Percentiles rank a stretch among this genome's conserved stretches.
Conservation (phyloP, 305 asterid species). For the Solanum hybrid region DNA sequence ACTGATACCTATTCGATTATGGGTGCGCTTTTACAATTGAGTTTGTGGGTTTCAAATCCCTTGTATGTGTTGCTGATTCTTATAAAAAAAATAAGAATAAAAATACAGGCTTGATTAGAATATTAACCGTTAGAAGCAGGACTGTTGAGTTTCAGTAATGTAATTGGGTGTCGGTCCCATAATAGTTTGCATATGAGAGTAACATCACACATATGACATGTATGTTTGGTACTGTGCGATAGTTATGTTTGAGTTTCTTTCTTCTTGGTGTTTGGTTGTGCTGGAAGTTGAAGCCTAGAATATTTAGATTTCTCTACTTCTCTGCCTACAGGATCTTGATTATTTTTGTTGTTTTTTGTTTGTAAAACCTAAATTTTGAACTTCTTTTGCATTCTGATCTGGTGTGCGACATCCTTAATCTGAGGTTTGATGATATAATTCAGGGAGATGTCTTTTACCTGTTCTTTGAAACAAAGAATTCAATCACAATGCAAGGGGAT, state of each 20-base stretch:
- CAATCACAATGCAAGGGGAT: constrained; percentile 90
- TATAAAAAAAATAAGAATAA: not conserved
- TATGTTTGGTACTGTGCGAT: not conserved
- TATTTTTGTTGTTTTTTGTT: not conserved
- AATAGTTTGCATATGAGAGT: not conserved
- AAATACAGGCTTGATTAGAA: not conserved
- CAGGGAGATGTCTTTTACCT: constrained; percentile 73
- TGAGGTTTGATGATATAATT: constrained; percentile 17
- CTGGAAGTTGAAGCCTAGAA: not conserved
- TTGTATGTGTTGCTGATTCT: not conserved
- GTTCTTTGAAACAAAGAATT: constrained; percentile 79
- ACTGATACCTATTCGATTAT: not conserved
- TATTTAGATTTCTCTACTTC: not conserved
- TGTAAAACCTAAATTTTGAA: not conserved
- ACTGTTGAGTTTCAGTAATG: not conserved
- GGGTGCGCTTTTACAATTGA: not conserved
- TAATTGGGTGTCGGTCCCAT: not conserved
- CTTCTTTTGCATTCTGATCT: not conserved
- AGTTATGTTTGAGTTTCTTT: not conserved
- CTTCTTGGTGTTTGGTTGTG: not conserved
- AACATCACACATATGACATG: not conserved
- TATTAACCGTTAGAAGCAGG: not conserved
- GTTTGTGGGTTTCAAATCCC: not conserved
- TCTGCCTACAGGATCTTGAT: not conserved
- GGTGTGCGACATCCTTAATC: not conserved